phyloP scores from a whole-genome alignment of 2,329 filamentous ascomycete genomes.

The Cercospora zeae-maydis region DNA sequence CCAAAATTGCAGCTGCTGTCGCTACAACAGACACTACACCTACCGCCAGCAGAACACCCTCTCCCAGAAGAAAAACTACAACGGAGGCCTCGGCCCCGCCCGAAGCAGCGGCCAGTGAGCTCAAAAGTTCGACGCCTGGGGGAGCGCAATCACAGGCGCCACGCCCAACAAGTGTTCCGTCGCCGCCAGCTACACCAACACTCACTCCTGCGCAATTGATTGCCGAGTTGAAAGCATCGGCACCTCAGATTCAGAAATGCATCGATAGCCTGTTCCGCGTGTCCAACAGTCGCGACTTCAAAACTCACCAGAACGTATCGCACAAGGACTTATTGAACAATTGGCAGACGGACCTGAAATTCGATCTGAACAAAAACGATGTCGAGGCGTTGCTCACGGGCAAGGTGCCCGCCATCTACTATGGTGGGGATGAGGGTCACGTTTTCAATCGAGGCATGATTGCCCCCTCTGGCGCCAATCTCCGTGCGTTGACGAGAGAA shows the following conservation, averaged over 20 bases:
- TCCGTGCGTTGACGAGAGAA: slow-evolving; percentile 65
- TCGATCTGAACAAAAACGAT: slow-evolving; percentile 40
- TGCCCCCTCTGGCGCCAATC: slow-evolving; percentile 70
- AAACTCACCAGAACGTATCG: slow-evolving; percentile 29
- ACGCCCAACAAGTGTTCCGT: slow-evolving; percentile 32
- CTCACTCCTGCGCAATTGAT: slow-evolving; percentile 35
- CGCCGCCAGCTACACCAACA: slow-evolving; percentile 34
- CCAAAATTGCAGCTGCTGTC: slow-evolving; percentile 27
- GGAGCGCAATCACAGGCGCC: slow-evolving; percentile 4
- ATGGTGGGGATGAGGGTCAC: slow-evolving; percentile 43
- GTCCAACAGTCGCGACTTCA: slow-evolving; percentile 30
- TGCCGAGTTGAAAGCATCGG: slow-evolving; percentile 32
- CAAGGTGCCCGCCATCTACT: slow-evolving; percentile 48
- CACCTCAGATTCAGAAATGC: slow-evolving; percentile 34
- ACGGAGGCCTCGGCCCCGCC: slow-evolving; percentile 11
- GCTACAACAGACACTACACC: slow-evolving; percentile 29
- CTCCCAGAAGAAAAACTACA: slow-evolving; percentile 17
- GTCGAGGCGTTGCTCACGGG: slow-evolving; percentile 52
- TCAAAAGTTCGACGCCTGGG: slow-evolving; percentile 24
- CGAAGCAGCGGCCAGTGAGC: slow-evolving; percentile 10
- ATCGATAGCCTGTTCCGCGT: slow-evolving; percentile 36
- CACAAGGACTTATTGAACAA: slow-evolving; percentile 31
- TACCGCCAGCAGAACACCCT: slow-evolving; percentile 32
- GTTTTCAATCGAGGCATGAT: slow-evolving; percentile 60
- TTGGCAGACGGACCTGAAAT: slow-evolving; percentile 33